A percentile compares a stretch with the other conserved stretches of the same genome.
These are phyloP conservation scores for Jackrogersella multiformis DNA, from an alignment of 495 filamentous ascomycete genomes.

Conservation along the genomic window DNA sequence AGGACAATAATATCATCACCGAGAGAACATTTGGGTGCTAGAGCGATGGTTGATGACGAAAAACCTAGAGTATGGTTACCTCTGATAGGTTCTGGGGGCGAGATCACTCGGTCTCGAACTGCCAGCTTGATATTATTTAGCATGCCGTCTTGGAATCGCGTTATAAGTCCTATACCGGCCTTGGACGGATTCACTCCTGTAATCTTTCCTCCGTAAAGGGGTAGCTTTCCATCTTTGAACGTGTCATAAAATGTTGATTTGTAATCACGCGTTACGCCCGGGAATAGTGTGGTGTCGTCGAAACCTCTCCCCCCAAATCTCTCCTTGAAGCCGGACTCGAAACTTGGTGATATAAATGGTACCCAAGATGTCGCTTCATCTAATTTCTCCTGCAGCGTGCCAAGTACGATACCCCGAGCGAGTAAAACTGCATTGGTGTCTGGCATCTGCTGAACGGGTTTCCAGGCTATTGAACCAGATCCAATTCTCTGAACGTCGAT, in stretches of 20 bases:
- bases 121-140: constrained; percentile 5
- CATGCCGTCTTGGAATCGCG: constrained; percentile 3
- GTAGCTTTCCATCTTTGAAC: constrained; percentile 6
- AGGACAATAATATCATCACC: constrained; percentile 16
- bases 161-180: constrained; percentile 8
- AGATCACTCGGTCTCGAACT: constrained; percentile 8
- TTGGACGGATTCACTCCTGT: constrained; percentile 3
- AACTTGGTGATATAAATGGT: constrained; percentile 14
- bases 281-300: constrained; percentile 12
- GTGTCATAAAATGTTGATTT: not conserved
- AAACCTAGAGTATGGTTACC: constrained; percentile 12
- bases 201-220: constrained; percentile 12
- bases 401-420: constrained; percentile 12
- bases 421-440: constrained; percentile 4
- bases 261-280: constrained; percentile 16
- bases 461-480: constrained; percentile 7
- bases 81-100: constrained; percentile 12
- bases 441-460: not conserved
- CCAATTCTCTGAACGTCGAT: constrained; percentile 17
- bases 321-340: constrained; percentile 17
- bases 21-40: not conserved
- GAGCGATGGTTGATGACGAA: not conserved
- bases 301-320: constrained; percentile 26
- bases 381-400: not conserved
- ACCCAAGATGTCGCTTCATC: constrained; percentile 12